A percentile compares a stretch with the other conserved stretches of the same genome.
Conservation (phyloP, 2,329 filamentous ascomycete species). For the Chaetomium olivaceum region DNA sequence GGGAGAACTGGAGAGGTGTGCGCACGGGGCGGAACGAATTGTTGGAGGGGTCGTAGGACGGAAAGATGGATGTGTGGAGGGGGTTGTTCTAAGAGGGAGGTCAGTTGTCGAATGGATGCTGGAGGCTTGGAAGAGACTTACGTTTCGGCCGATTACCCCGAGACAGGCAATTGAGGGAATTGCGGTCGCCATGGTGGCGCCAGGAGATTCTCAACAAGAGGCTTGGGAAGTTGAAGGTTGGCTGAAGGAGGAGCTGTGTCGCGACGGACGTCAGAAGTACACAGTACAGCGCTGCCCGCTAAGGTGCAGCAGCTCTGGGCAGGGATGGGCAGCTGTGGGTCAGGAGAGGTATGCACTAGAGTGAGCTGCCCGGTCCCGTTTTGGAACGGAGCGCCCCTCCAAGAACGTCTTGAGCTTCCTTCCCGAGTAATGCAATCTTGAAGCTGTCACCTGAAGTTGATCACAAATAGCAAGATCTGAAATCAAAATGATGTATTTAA, state of each 20-base stretch:
- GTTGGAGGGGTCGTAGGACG: slow-evolving; percentile 63
- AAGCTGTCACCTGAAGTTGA: not conserved
- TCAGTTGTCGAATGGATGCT: not conserved
- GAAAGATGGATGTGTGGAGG: slow-evolving; percentile 88
- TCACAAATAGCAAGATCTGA: not conserved
- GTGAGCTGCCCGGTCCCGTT: no score
- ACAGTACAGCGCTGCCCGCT: not conserved
- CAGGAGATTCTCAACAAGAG: not conserved
- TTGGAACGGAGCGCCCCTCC: not conserved
- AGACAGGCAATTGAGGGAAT: slow-evolving; percentile 87
- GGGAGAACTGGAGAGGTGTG: slow-evolving; percentile 83
- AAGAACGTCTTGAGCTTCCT: not conserved
- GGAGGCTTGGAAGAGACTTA: slow-evolving; percentile 44
- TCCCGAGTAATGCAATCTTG: no score
- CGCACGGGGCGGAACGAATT: slow-evolving; percentile 58
- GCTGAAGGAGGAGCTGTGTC: not conserved
- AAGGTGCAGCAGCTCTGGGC: not conserved
- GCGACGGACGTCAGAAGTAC: not conserved
- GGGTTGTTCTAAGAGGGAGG: slow-evolving; percentile 77
- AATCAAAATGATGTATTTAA: not conserved
- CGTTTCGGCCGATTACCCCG: slow-evolving; percentile 90
- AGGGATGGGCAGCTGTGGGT: slow-evolving; percentile 1
- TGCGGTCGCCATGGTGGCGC: slow-evolving; percentile 54
- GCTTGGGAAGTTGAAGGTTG: not conserved
- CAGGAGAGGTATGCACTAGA: no score